Conservation (phyloP, 805 yeast species). For the Cyberlindnera maclurae region DNA sequence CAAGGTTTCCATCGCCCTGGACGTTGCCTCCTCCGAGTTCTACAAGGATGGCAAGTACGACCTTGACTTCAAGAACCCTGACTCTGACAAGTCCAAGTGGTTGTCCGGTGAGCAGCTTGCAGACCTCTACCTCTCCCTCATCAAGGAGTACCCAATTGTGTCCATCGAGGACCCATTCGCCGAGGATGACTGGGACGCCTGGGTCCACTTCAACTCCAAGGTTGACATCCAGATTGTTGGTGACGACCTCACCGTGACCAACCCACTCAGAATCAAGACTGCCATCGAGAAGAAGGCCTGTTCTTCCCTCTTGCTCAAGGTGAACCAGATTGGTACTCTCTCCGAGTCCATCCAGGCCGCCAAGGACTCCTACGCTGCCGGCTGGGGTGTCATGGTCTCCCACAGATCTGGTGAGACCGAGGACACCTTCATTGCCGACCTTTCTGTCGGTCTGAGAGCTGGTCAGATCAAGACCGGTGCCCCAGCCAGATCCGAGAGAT, state of each 20-base stretch:
- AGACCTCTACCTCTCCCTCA: slow-evolving; percentile 69
- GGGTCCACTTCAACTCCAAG: slow-evolving; percentile 80
- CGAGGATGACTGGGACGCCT: slow-evolving; percentile 99
- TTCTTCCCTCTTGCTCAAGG: slow-evolving; percentile 91
- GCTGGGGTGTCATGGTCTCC: slow-evolving; percentile 99
- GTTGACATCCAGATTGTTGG: slow-evolving; percentile 87
- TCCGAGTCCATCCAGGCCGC: slow-evolving; percentile 97
- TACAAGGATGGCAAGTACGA: slow-evolving; percentile 96
- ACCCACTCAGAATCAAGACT: slow-evolving; percentile 88
- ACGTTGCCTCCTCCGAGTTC: slow-evolving; percentile 97
- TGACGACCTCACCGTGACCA: slow-evolving; percentile 98
- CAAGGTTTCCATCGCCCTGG: slow-evolving; percentile 85
- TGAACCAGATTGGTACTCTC: slow-evolving; percentile 97
- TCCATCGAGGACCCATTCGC: slow-evolving; percentile 99
- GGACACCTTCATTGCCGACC: slow-evolving; percentile 97
- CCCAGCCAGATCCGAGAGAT: slow-evolving; percentile 99
- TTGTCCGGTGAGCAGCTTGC: slow-evolving; percentile 84
- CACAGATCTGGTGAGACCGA: slow-evolving; percentile 99
- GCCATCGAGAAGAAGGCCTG: slow-evolving; percentile 97
- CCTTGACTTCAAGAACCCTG: slow-evolving; percentile 96
- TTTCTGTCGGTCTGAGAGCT: slow-evolving; percentile 94
- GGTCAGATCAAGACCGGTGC: slow-evolving; percentile 99
- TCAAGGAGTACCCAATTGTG: slow-evolving; percentile 92
- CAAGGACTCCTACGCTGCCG: slow-evolving; percentile 86
- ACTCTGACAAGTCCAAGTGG: slow-evolving; percentile 87